phyloP scores from a whole-genome alignment of 345 rosid genomes.

The Rhodomyrtus tomentosa region DNA sequence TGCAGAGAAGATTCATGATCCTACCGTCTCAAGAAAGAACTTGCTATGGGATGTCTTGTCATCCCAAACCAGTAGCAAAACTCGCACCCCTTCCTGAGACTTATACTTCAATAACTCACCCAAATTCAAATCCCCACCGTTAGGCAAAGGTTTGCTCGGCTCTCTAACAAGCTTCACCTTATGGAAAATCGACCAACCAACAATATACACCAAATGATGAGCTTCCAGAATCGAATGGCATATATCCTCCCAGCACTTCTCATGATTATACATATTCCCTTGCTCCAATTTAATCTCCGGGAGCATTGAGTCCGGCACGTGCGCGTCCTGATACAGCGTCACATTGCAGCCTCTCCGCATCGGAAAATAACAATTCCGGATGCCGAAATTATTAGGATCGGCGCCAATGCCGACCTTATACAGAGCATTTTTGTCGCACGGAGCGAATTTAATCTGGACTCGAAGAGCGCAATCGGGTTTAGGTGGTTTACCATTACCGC shows the following conservation, averaged over 20 bases:
- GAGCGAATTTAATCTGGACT: conserved; percentile 41
- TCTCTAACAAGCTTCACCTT: conserved; percentile 64
- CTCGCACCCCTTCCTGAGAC: conserved; percentile 82
- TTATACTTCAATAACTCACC: conserved; percentile 78
- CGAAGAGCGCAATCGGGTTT: conserved; percentile 55
- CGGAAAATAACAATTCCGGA: conserved; percentile 59
- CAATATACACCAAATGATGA: conserved; percentile 67
- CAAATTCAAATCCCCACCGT: conserved; percentile 48
- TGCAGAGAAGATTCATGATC: background rate
- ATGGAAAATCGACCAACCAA: conserved; percentile 85
- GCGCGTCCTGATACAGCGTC: conserved; percentile 83
- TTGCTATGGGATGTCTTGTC: conserved; percentile 84
- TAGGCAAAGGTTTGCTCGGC: conserved; percentile 41
- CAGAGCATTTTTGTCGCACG: conserved; percentile 29
- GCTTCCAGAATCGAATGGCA: conserved; percentile 81
- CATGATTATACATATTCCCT: conserved; percentile 35
- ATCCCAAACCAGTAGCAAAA: conserved; percentile 79
- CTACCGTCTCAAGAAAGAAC: conserved; percentile 64
- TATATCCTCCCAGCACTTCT: conserved; percentile 83
- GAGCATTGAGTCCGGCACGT: conserved; percentile 27
- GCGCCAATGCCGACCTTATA: conserved; percentile 35
- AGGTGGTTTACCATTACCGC: conserved; percentile 45
- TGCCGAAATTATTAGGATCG: conserved; percentile 16
- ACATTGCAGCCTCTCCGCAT: conserved; percentile 43
- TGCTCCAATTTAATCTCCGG: conserved; percentile 55